Conservation (phyloP, 768 basidiomycete species). For the Lentinula guzmanii region DNA sequence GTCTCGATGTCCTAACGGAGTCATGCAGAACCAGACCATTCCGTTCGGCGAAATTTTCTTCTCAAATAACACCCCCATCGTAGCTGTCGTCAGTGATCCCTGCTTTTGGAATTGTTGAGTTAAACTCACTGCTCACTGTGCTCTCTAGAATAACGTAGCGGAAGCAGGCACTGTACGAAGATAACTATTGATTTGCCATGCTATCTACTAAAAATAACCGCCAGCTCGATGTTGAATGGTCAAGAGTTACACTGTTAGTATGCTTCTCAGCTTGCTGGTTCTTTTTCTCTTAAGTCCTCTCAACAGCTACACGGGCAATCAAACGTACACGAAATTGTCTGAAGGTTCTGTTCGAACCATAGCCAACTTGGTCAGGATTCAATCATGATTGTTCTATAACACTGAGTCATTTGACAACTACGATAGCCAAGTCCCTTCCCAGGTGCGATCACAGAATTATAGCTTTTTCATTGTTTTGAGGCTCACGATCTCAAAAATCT, state of each 20-base stretch:
- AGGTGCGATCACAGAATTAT: slow-evolving; percentile 7
- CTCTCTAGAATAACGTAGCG: slow-evolving; percentile 11
- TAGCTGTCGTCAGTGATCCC: not conserved
- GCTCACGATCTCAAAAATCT: slow-evolving; percentile 12
- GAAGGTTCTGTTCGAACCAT: slow-evolving; percentile 42
- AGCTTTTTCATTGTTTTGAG: slow-evolving; percentile 1
- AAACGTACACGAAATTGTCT: slow-evolving; percentile 41
- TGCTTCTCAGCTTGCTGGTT: not conserved
- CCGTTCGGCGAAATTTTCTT: slow-evolving; percentile 10
- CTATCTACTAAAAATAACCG: not conserved
- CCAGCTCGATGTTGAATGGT: slow-evolving; percentile 46
- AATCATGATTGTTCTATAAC: not conserved
- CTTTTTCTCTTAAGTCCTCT: not conserved
- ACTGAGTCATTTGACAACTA: not conserved
- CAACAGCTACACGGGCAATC: slow-evolving; percentile 34
- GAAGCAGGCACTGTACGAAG: slow-evolving; percentile 22
- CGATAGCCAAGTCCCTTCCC: slow-evolving; percentile 27
- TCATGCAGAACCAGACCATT: slow-evolving; percentile 8
- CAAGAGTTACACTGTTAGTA: slow-evolving; percentile 25
- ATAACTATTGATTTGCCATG: slow-evolving; percentile 19
- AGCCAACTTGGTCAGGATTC: slow-evolving; percentile 23
- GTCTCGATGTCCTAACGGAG: not conserved
- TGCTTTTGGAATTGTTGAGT: not conserved
- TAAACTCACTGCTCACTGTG: not conserved
- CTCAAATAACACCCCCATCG: slow-evolving; percentile 31